A percentile compares a stretch with the other conserved stretches of the same genome.
phyloP scores from a whole-genome alignment of 257 asterid genomes.

The Scutellaria galericulata region DNA sequence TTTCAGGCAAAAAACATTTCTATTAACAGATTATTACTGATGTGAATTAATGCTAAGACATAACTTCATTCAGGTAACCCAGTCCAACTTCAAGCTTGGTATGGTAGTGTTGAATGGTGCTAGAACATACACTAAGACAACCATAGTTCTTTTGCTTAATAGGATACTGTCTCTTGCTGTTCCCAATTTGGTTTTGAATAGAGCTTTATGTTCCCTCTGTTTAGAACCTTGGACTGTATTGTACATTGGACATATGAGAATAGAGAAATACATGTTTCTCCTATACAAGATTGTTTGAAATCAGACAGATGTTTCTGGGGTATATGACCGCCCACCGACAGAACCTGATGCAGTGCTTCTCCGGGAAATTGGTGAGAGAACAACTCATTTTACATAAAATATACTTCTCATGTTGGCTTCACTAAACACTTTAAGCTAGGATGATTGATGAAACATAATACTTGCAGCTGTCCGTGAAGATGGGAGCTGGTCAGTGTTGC shows the following conservation, averaged over 20 bases:
- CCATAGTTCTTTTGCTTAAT: not conserved
- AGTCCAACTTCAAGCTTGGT: not conserved
- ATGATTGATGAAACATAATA: slow-evolving; percentile 24
- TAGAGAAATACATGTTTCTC: slow-evolving; percentile 36
- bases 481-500: slow-evolving; percentile 87
- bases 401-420: slow-evolving; percentile 22
- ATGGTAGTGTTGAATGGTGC: not conserved
- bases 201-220: not conserved
- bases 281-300: slow-evolving; percentile 42
- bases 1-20: not conserved
- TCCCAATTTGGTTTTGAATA: not conserved
- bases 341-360: slow-evolving; percentile 82
- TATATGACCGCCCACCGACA: slow-evolving; percentile 90
- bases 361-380: slow-evolving; percentile 73
- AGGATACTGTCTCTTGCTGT: not conserved
- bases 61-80: not conserved
- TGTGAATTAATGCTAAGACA: not conserved
- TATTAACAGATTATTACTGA: slow-evolving; percentile 13
- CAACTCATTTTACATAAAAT: not conserved
- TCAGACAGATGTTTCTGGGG: slow-evolving; percentile 92
- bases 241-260: slow-evolving; percentile 11
- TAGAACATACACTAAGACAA: not conserved
- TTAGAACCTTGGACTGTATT: slow-evolving; percentile 2
- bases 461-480: slow-evolving; percentile 81
- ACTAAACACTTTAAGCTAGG: slow-evolving; percentile 14